Evolutionary conservation across 768 basidiomycete species (phyloP).

Genomic region (Leccinum incarnatum): DNA sequence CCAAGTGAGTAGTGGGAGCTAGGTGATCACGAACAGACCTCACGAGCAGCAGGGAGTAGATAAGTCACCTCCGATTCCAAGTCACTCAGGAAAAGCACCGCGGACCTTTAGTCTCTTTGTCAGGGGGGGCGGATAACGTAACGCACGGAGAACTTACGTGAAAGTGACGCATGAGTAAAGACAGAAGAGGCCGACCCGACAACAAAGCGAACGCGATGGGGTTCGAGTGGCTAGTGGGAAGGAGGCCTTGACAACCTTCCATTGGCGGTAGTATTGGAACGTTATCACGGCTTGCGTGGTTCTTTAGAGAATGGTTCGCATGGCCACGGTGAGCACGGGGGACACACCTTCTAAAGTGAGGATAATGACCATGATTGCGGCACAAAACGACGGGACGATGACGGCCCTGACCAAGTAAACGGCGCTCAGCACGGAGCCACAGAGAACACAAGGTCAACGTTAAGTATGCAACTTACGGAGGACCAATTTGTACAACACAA

Average conservation of each 20-base stretch:
- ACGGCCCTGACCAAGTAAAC: constrained; percentile 25
- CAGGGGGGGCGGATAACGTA: neutral
- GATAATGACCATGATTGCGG: constrained; percentile 38
- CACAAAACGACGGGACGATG: constrained; percentile 45
- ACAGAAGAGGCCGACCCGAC: constrained; percentile 44
- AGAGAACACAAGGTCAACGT: constrained; percentile 5
- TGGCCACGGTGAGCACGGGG: neutral
- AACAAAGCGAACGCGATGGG: constrained; percentile 36
- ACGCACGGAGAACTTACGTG: constrained; percentile 32
- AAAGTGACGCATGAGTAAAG: constrained; percentile 43
- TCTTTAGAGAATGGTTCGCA: neutral
- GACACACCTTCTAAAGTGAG: constrained; percentile 45
- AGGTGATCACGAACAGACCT: constrained; percentile 16
- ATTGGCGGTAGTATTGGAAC: constrained; percentile 41
- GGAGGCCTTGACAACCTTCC: constrained; percentile 35
- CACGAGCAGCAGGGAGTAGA: constrained; percentile 51
- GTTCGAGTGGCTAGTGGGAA: constrained; percentile 41
- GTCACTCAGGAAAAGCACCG: constrained; percentile 37
- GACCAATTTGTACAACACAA: constrained; percentile 38
- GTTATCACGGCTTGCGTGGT: constrained; percentile 39
- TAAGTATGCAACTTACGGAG: constrained; percentile 34
- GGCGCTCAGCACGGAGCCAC: constrained; percentile 13
- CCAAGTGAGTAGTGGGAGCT: constrained; percentile 2
- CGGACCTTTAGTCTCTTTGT: constrained; percentile 29
- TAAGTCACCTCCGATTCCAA: constrained; percentile 35